Percentiles rank a stretch among this genome's conserved stretches.
Conservation (phyloP, 2,329 filamentous ascomycete genomes). For the Aureobasidium musti region DNA sequence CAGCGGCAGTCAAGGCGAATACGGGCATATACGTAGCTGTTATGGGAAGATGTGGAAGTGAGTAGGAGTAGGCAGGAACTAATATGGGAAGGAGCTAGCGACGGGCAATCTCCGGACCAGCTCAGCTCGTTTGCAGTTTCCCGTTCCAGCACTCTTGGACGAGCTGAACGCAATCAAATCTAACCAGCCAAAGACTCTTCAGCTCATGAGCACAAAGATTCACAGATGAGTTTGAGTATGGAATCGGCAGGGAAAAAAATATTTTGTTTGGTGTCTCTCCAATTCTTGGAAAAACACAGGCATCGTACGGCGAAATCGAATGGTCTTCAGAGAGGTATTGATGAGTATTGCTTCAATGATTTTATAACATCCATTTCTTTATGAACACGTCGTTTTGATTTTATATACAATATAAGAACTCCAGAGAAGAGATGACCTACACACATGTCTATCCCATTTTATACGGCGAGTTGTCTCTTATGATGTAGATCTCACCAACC, state of each 20-base stretch:
- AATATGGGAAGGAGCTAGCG: not conserved
- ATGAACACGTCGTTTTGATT: too few relatives aligned
- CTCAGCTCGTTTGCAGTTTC: not conserved
- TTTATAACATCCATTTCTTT: too few relatives aligned
- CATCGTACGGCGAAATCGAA: too few relatives aligned
- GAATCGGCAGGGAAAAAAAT: not conserved
- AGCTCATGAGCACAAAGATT: not conserved
- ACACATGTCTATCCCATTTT: constrained; percentile 23
- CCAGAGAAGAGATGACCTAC: not conserved
- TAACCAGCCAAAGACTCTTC: not conserved
- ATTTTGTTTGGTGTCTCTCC: too few relatives aligned
- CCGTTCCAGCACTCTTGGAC: not conserved
- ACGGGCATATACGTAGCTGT: not conserved
- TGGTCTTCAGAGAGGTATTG: too few relatives aligned
- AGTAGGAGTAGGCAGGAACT: not conserved
- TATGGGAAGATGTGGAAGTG: not conserved
- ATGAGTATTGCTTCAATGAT: too few relatives aligned
- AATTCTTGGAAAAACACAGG: too few relatives aligned
- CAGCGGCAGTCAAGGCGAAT: not conserved
- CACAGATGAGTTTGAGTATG: not conserved
- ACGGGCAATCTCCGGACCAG: not conserved
- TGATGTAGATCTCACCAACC: constrained; percentile 65
- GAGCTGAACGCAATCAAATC: not conserved
- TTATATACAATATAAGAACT: not conserved
- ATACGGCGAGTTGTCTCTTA: constrained; percentile 48